These are phyloP conservation scores for Neodidymelliopsis sp. DNA, from an alignment of 2,329 filamentous ascomycete species.

Conservation along the genomic window DNA sequence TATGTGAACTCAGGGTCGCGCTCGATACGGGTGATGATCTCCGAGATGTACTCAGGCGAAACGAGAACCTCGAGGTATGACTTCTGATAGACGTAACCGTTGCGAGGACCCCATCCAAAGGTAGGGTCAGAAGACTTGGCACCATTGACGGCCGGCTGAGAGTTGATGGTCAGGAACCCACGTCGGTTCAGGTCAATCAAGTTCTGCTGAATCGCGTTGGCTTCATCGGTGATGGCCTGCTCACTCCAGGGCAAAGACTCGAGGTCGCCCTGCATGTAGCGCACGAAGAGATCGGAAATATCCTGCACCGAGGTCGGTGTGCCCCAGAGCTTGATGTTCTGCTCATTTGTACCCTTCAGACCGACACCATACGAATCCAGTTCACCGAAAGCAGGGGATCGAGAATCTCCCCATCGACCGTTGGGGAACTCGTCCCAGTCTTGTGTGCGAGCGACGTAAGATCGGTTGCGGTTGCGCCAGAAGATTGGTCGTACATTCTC, in stretches of 20 bases:
- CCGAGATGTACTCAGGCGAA: constrained; percentile 77
- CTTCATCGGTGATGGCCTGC: constrained; percentile 81
- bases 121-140: constrained; percentile 85
- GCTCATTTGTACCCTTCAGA: constrained; percentile 91
- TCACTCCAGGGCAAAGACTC: constrained; percentile 94
- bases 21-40: constrained; percentile 80
- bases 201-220: constrained; percentile 76
- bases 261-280: constrained; percentile 82
- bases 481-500: constrained; percentile 98
- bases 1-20: constrained; percentile 85
- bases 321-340: constrained; percentile 95
- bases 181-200: constrained; percentile 84
- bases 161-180: constrained; percentile 94
- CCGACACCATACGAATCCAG: constrained; percentile 94
- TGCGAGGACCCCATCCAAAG: constrained; percentile 92
- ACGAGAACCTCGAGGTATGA: constrained; percentile 93
- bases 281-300: constrained; percentile 81
- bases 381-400: constrained; percentile 95
- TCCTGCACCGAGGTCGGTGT: constrained; percentile 81
- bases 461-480: constrained; percentile 97
- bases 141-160: constrained; percentile 92
- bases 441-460: constrained; percentile 92
- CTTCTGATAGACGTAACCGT: constrained; percentile 98
- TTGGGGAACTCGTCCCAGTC: constrained; percentile 99
- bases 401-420: constrained; percentile 96